phyloP scores from a whole-genome alignment of 2,329 filamentous ascomycete genomes.

The Colletotrichum tanaceti region DNA sequence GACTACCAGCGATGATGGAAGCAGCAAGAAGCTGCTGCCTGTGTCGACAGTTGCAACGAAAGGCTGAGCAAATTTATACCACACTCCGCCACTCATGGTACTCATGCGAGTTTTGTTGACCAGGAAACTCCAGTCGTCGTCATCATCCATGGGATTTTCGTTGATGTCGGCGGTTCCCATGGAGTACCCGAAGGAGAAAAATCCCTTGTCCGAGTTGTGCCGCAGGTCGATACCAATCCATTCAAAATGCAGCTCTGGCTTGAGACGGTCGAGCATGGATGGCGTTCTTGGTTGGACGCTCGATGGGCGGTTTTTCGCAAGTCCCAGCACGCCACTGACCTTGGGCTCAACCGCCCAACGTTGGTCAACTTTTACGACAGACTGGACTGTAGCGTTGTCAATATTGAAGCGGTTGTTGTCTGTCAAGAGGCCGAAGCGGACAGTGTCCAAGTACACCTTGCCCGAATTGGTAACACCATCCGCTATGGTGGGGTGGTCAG shows the following conservation, averaged over 20 bases:
- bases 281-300: slow-evolving; percentile 57
- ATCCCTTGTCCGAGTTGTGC: slow-evolving; percentile 43
- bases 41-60: slow-evolving; percentile 74
- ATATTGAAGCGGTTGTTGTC: slow-evolving; percentile 51
- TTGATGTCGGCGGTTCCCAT: slow-evolving; percentile 38
- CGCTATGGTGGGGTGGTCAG: slow-evolving; percentile 45
- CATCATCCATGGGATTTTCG: slow-evolving; percentile 28
- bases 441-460: slow-evolving; percentile 62
- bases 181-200: slow-evolving; percentile 58
- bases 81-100: slow-evolving; percentile 46
- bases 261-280: slow-evolving; percentile 59
- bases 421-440: slow-evolving; percentile 54
- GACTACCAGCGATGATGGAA: slow-evolving; percentile 65
- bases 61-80: slow-evolving; percentile 50
- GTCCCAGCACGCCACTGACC: slow-evolving; percentile 64
- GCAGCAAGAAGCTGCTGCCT: slow-evolving; percentile 74
- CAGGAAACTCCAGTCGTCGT: slow-evolving; percentile 62
- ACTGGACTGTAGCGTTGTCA: slow-evolving; percentile 61
- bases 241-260: slow-evolving; percentile 52
- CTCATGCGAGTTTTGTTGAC: slow-evolving; percentile 56
- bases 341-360: slow-evolving; percentile 56
- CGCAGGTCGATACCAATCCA: slow-evolving; percentile 63
- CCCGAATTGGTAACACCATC: slow-evolving; percentile 60
- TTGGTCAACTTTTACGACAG: slow-evolving; percentile 56
- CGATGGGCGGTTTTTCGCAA: slow-evolving; percentile 60